A percentile compares a stretch with the other conserved stretches of the same genome.
Conservation (phyloP, 352 stramenopile genomes). For the Phytophthora tubulina region DNA sequence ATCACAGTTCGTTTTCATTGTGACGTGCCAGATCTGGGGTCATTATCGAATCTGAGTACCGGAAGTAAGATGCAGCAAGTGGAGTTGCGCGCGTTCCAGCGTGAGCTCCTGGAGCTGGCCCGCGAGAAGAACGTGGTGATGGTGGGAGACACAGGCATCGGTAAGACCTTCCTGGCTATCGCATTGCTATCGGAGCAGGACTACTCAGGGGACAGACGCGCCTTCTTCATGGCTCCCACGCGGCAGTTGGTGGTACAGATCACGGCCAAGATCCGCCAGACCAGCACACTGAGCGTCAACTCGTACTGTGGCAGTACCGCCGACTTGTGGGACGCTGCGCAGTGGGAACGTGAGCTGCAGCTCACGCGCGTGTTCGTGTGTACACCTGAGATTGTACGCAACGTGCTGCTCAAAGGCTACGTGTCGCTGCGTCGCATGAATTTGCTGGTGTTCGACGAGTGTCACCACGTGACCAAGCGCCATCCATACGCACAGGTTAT, state of each 20-base stretch:
- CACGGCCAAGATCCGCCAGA: constrained; percentile 73
- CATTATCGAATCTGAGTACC: constrained; percentile 6
- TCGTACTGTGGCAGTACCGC: constrained; percentile 59
- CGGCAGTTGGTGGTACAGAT: constrained; percentile 87
- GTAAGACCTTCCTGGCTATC: constrained; percentile 89
- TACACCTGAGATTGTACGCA: constrained; percentile 89
- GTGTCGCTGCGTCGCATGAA: constrained; percentile 81
- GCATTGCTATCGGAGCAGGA: constrained; percentile 79
- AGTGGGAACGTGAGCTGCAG: constrained; percentile 70
- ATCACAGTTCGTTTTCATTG: constrained; percentile 13
- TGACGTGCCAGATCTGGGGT: constrained; percentile 8
- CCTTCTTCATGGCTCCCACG: constrained; percentile 86
- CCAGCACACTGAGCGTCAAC: constrained; percentile 64
- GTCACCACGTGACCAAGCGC: constrained; percentile 90
- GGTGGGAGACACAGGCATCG: constrained; percentile 85
- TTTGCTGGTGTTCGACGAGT: constrained; percentile 92
- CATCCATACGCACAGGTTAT: constrained; percentile 92
- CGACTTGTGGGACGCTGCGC: constrained; percentile 70
- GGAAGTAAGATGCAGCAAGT: constrained; percentile 38
- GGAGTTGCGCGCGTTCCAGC: constrained; percentile 77
- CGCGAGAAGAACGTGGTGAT: constrained; percentile 85
- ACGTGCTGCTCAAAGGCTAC: constrained; percentile 87
- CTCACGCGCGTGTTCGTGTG: constrained; percentile 83
- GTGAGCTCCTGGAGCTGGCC: constrained; percentile 71
- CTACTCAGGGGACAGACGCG: constrained; percentile 69